Evolutionary conservation across 352 stramenopile genomes (phyloP), one percentile per base, ranked within the genome.

Genomic region (Globisporangium splendens): DNA sequence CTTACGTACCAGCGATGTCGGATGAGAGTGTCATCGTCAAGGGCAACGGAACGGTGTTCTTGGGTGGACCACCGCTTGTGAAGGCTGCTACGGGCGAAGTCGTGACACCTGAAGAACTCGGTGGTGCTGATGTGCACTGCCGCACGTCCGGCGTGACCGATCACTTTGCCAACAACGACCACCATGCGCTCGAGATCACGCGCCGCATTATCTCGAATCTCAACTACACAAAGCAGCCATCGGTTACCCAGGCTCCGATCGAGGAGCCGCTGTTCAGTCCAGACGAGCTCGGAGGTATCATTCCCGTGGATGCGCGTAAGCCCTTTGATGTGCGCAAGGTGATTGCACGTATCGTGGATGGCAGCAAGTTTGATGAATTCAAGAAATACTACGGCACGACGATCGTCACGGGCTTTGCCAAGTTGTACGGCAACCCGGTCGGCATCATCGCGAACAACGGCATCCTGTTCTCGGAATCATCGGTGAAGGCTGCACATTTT

Each of bases 381-480:
- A 99, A 99, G 74, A 76, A 93, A 58, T 73, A 95, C 35, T 99
- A 98, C 69, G 97, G 96, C 15, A 95, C 93, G 39, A 99, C 96
- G 1, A 91, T 99, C 18, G 96, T 99, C 28, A 98, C 92, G 50
- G 95, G 97, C 20, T 99, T 99, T 77, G 96, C 87, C 3, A 89
- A 91, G 46, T 73, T 99, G 51, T 97, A 98, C 63, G 96, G 96
- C 31, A 91, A 97, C 69, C 88, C 89, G 3, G 86, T 98, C 11
- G 97, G 96, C 7, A 98, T 99, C 61, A 89, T 99, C 63, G 96
- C 96, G 52, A 99, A 99, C 77, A 99, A 99, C 69, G 97, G 97
- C 24, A 98, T 99, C 69, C 74, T 99, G 0, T 97, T 97, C 65
- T 95, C 79, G 17, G 92, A 98, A 68, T 93, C 88, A 24, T 81